Evolutionary conservation across 768 basidiomycete genomes (phyloP), one percentile per base, ranked within the genome.

Genomic region (Podaxis sp.): DNA sequence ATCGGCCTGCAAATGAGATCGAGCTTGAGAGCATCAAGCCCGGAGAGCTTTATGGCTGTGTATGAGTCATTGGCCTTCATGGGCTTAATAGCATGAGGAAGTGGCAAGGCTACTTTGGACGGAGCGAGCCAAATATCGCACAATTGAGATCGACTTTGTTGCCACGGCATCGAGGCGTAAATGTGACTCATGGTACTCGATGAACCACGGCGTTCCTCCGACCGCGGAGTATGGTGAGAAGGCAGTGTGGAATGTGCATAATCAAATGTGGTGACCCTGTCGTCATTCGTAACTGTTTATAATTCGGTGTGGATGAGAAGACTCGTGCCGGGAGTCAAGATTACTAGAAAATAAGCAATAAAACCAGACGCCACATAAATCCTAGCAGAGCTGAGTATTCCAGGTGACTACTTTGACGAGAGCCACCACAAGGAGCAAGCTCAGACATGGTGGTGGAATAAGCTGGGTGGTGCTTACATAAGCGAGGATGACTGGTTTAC

Each of bases 371-470:
- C 9, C 4, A 19, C 3, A 46, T n/a, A 1, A n/a, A 46, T 22
- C 17, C n/a, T 43, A 19, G n/a, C 40, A 12, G 13, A 41, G 40
- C 13, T n/a, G 12, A n/a, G 40, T 50, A 50, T 50, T 24, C 49
- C 24, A 24, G 22, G 22, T 22, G 22, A 50, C 19, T 25, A 22
- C 33, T 15, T 17, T n/a, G n/a, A 15, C 43, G 57, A 47, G 9
- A 25, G n/a, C 17, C 22, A 22, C 59, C 51, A 15, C 40, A 53
- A 60, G 36, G 41, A 59, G 58, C 51, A 29, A 62, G 38, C 46
- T 56, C 55, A 37, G 54, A 40, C 53, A 25, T 6, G 17, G 29
- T 53, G 36, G 47, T 40, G 25, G 49, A 50, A 24, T 13, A 8
- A 27, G 22, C n/a, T 17, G 49, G 46, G 50, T 9, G 4, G 22